Evolutionary conservation across 352 stramenopile genomes (phyloP), one percentile per base, ranked within the genome.

Genomic region (Globisporangium camurandrum): DNA sequence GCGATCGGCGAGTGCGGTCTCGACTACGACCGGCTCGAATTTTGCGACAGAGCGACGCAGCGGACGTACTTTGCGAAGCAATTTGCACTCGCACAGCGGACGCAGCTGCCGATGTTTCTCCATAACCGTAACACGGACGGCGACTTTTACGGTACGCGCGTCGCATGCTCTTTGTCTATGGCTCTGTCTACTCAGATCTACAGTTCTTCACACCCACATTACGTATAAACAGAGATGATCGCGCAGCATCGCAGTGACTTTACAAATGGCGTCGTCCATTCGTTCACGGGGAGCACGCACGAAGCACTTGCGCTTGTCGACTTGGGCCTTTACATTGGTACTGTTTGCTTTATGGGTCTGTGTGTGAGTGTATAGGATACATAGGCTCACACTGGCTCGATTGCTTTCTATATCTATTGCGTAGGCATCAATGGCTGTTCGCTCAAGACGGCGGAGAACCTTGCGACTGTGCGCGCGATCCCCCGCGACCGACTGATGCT

Each of bases 11-110:
- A 99, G 72, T 98, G 91, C 56, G 96, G 95, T 38, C 67, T 98
- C 37, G 95, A 99, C 71, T 98, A 98, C 66, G 96, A 98, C 67
- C 78, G 96, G 19, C 71, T 98, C 22, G 71, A 98, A 57, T 99
- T 98, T 56, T 97, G 86, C 69, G 61, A 78, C 24, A 97, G 90
- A 54, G 72, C 83, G 41, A 83, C 79, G 46, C 95, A 99, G 66
- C 61, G 82, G 33, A 80, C 88, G 44, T 96, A 96, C 60, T 97
- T 99, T 69, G 66, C 93, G 56, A 77, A 82, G 41, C 95, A 99
- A 53, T 88, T 99, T 42, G 67, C 95, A 56, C 70, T 98, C 24
- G 77, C 80, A 7, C 71, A 90, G 45, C 34, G 61, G 48, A 86
- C 73, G 16, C 57, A 78, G 37, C 55, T 98, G 49, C 95, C 96